Percentiles rank a stretch among this genome's conserved stretches.
Evolutionary conservation across 2,329 filamentous ascomycete genomes (phyloP).

Genomic region (Gaeumannomyces tritici): DNA sequence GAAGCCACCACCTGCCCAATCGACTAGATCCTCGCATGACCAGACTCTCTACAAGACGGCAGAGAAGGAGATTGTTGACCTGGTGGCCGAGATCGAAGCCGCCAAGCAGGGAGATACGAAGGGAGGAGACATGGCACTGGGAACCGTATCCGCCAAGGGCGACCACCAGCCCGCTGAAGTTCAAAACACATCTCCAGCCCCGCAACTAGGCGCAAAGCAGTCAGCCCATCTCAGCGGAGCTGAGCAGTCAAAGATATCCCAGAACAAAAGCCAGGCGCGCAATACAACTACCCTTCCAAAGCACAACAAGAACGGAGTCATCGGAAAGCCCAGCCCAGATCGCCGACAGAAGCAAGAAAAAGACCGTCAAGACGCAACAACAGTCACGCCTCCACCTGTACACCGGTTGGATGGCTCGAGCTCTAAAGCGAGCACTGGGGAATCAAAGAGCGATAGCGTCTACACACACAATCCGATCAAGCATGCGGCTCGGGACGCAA

Average conservation of each 20-base stretch:
- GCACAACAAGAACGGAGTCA: too few species aligned
- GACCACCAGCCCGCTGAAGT: not conserved
- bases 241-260: not conserved
- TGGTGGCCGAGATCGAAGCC: constrained; percentile 4
- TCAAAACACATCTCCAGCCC: not conserved
- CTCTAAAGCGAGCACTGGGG: not conserved
- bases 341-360: too few species aligned
- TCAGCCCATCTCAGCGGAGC: too few species aligned
- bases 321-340: too few species aligned
- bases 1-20: not conserved
- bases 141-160: not conserved
- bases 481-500: not conserved
- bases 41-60: not conserved
- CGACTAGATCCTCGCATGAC: not conserved
- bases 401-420: not conserved
- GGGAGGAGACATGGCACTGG: not conserved
- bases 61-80: constrained; percentile 5
- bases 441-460: not conserved
- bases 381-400: too few species aligned
- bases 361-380: too few species aligned
- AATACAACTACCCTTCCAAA: too few species aligned
- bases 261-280: not conserved
- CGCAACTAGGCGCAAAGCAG: not conserved
- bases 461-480: not conserved
- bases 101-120: too few species aligned